Evolutionary conservation across 371 early-diverging fungal species (phyloP).

Genomic region (Mucor piriformis): DNA sequence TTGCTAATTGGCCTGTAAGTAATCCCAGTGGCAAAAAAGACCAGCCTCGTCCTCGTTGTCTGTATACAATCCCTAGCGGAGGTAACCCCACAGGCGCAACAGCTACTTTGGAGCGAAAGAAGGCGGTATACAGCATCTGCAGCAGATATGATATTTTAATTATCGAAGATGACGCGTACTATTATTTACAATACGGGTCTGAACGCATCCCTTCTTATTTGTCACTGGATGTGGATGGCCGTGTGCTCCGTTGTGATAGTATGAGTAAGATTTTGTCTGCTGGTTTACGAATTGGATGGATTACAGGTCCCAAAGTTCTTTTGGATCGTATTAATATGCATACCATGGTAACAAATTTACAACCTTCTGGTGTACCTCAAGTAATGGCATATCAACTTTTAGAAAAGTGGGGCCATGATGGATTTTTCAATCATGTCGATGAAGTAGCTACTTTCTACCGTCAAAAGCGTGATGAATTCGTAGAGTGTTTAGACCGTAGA

Average conservation of each 20-base stretch:
- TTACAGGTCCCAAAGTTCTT: slow-evolving; percentile 70
- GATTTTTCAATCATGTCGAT: slow-evolving; percentile 67
- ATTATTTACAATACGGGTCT: slow-evolving; percentile 59
- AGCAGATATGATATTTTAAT: slow-evolving; percentile 64
- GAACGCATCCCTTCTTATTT: slow-evolving; percentile 66
- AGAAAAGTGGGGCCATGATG: slow-evolving; percentile 64
- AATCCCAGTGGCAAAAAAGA: slow-evolving; percentile 35
- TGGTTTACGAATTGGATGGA: slow-evolving; percentile 82
- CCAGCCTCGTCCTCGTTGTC: slow-evolving; percentile 42
- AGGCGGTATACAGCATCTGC: slow-evolving; percentile 63
- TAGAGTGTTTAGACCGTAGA: slow-evolving; percentile 55
- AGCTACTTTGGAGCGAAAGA: slow-evolving; percentile 64
- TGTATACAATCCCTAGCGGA: slow-evolving; percentile 69
- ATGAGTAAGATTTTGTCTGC: slow-evolving; percentile 81
- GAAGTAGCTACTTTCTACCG: slow-evolving; percentile 64
- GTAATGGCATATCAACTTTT: slow-evolving; percentile 63
- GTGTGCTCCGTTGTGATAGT: slow-evolving; percentile 85
- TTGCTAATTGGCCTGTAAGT: slow-evolving; percentile 50
- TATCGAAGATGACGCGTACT: slow-evolving; percentile 84
- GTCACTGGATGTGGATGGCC: slow-evolving; percentile 76
- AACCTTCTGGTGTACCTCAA: slow-evolving; percentile 79
- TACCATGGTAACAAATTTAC: slow-evolving; percentile 72
- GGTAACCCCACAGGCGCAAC: slow-evolving; percentile 77
- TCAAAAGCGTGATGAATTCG: slow-evolving; percentile 66
- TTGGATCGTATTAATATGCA: slow-evolving; percentile 75